A percentile compares a stretch with the other conserved stretches of the same genome.
Evolutionary conservation across 441 rosid species (phyloP).

Genomic region (Croton setiger): DNA sequence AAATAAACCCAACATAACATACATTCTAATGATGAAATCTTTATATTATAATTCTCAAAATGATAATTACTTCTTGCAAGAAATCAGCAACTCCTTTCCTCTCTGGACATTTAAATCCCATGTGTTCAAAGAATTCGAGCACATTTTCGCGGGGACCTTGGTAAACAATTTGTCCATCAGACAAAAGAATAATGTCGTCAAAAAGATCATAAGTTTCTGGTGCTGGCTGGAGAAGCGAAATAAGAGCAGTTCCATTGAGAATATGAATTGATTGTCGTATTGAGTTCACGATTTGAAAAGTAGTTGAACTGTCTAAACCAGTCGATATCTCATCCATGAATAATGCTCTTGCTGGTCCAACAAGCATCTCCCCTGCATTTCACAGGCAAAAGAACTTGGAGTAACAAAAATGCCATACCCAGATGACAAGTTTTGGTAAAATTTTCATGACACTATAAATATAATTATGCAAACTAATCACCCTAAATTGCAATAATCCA

Average conservation of each 20-base stretch:
- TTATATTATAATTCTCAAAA: not conserved
- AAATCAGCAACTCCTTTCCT: conserved; percentile 72
- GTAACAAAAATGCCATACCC: too few relatives aligned
- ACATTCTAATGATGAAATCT: not conserved
- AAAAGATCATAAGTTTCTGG: conserved; percentile 72
- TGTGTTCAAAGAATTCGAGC: conserved; percentile 48
- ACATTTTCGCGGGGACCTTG: conserved; percentile 66
- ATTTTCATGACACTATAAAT: too few relatives aligned
- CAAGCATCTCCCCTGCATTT: conserved; percentile 55
- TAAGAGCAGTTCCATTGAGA: conserved; percentile 53
- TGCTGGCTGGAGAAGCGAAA: conserved; percentile 74
- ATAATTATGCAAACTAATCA: too few relatives aligned
- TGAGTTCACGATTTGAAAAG: conserved; percentile 55
- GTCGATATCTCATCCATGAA: conserved; percentile 69
- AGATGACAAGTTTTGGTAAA: too few relatives aligned
- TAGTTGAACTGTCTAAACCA: conserved; percentile 60
- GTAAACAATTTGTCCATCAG: conserved; percentile 59
- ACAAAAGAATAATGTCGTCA: conserved; percentile 61
- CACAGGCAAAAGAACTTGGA: not conserved
- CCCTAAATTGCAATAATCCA: too few relatives aligned
- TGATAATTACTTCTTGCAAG: conserved; percentile 52
- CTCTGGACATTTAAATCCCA: conserved; percentile 65
- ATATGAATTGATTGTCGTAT: conserved; percentile 52
- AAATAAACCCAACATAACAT: not conserved
- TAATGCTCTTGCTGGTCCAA: conserved; percentile 53